These are phyloP conservation scores for Ogataea populi-albae DNA, from an alignment of 805 yeast genomes.

Conservation along the genomic window DNA sequence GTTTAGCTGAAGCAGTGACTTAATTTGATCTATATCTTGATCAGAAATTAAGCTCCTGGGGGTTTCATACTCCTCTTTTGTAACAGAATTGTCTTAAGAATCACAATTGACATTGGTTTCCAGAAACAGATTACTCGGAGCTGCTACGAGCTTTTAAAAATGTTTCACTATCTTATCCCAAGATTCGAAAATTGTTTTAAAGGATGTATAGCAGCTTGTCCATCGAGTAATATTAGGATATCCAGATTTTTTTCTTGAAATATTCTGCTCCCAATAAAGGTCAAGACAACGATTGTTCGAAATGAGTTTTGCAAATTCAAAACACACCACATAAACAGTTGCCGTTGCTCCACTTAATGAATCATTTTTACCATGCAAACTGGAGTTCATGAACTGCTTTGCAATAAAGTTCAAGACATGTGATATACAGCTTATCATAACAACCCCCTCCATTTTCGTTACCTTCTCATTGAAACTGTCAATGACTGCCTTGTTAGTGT, in stretches of 20 bases:
- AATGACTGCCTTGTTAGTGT: not conserved
- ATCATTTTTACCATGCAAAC: not conserved
- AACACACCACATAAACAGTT: not conserved
- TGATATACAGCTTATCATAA: not conserved
- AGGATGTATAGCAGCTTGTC: slow-evolving; percentile 1
- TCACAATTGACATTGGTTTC: too few relatives aligned
- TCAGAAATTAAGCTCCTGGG: too few relatives aligned
- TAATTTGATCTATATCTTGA: not conserved
- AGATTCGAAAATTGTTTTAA: not conserved
- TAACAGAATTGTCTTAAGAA: too few relatives aligned
- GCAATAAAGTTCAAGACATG: not conserved
- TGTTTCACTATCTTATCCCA: slow-evolving; percentile 1
- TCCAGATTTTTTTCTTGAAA: not conserved
- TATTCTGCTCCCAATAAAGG: slow-evolving; percentile 1
- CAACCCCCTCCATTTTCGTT: not conserved
- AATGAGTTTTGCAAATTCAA: slow-evolving; percentile 1
- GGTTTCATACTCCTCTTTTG: too few relatives aligned
- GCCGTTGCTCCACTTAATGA: not conserved
- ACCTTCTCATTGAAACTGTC: not conserved
- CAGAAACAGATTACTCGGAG: too few relatives aligned
- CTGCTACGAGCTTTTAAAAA: not conserved
- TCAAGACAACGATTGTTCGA: not conserved
- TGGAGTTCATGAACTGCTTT: not conserved
- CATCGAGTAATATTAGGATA: not conserved
- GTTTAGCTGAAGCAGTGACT: slow-evolving; percentile 1